Evolutionary conservation across 140 eudicot species (phyloP), one percentile per base, ranked within the genome.

Genomic region (Senecio squalidus): DNA sequence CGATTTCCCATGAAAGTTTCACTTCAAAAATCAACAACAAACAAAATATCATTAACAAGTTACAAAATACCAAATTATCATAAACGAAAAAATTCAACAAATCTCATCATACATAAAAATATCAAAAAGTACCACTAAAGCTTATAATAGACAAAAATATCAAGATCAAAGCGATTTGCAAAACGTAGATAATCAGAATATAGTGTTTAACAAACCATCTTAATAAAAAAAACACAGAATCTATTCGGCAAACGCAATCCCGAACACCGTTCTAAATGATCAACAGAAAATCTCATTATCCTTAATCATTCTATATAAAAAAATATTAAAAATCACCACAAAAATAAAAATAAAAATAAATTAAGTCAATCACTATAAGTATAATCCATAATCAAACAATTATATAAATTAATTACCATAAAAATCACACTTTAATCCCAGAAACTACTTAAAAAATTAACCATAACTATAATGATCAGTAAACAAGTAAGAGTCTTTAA

Each of bases 1-100:
- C 98, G 98, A 91, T 64, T 79, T 36, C 14, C 43, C 43, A 36
- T 36, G n/a, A 36, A 36, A 36, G n/a, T 36, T 36, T 11, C 43
- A 36, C n/a, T n/a, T n/a, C n/a, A n/a, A n/a, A n/a, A n/a, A n/a
- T n/a, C n/a, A n/a, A n/a, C n/a, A n/a, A n/a, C n/a, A n/a, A n/a
- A n/a, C n/a, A n/a, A n/a, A n/a, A n/a, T n/a, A n/a, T n/a, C n/a
- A n/a, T n/a, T n/a, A n/a, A n/a, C n/a, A n/a, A n/a, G n/a, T n/a
- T n/a, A n/a, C 43, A 36, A 36, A 36, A 36, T 4, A 36, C 10
- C 14, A 7, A 34, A 34, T 11, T 8, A 34, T 9, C 41, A 34
- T 34, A 9, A 36, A 10, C 14, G 3, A 10, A 36, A 0, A 36
- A 36, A 15, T 10, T 9, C n/a, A n/a, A 50, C 43, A 25, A 68